Base-by-base conservation (phyloP, 1,284 basidiomycete species). In the Chondrostereum purpureum region DNA sequence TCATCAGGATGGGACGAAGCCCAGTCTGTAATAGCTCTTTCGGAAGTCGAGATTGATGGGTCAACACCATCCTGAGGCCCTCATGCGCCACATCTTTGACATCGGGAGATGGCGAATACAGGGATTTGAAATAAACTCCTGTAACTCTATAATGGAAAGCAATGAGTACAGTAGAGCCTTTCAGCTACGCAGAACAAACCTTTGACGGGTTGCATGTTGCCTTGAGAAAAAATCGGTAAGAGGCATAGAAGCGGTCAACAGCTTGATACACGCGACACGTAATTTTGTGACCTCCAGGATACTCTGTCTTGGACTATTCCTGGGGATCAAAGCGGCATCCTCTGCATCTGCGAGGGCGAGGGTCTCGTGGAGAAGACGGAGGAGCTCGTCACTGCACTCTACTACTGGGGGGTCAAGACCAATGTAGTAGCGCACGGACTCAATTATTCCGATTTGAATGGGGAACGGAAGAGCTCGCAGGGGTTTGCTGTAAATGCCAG, bases 401-500 rank as follows among this genome's bases (percentile, higher is more conserved):
- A 92, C 83, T 24, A 97, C 75, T 1, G 90, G 88, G 10, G 93
- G 92, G 34, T 86, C 79, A 24, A 89, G 71, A 54, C 80, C 85
- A 49, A 95, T 77, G 59, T 91, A 90, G 62, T 94, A 99, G 14
- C 94, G 89, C 50, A 99, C 83, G 10, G 93, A 93, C 59, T 99
- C 96, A 47, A 99, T 94, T 77, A 98, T 93, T 22, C 94, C 96
- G 47, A 99, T 97, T 64, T 99, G 96, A 63, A 95, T 92, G 12
- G 88, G 78, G 60, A 98, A 95, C 1, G 94, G 93, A 14, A 99
- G 75, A 0, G 96, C 96, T 45, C 96, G 78, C n/a, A 99, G 75
- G 14, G 96, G 96, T 62, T 99, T 99, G 19, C 88, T 90, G 68
- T 92, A 99, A 56, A 99, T 95, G 1, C 88, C 85, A 14, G 80